A percentile compares a stretch with the other conserved stretches of the same genome.
Evolutionary conservation across 1,284 basidiomycete species (phyloP).

Genomic region (Moesziomyces antarcticus): DNA sequence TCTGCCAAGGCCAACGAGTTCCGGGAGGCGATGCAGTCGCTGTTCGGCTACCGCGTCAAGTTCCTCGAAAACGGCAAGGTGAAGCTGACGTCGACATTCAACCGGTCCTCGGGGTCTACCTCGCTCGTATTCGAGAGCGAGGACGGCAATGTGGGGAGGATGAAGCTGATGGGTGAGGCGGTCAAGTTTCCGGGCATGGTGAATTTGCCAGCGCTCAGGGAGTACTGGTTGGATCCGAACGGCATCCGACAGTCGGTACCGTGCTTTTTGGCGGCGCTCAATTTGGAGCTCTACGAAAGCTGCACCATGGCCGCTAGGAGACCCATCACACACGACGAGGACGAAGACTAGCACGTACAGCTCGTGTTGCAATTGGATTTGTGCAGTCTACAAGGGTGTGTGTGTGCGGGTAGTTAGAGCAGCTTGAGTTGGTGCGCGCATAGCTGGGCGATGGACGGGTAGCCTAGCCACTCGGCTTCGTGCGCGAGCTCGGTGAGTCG

Average conservation of each 20-base stretch:
- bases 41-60: constrained; percentile 84
- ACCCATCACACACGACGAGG: constrained; percentile 23
- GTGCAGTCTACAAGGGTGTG: not conserved
- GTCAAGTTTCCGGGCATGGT: constrained; percentile 42
- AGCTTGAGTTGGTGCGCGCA: constrained; percentile 12
- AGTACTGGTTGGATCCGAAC: constrained; percentile 71
- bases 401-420: not conserved
- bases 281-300: constrained; percentile 70
- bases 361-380: not conserved
- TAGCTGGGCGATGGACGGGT: constrained; percentile 10
- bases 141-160: constrained; percentile 70
- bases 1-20: constrained; percentile 81
- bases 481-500: constrained; percentile 14
- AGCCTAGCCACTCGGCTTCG: constrained; percentile 38
- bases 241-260: constrained; percentile 70
- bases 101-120: constrained; percentile 69
- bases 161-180: constrained; percentile 70
- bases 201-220: constrained; percentile 59
- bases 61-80: constrained; percentile 86
- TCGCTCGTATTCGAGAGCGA: constrained; percentile 70
- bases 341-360: constrained; percentile 3
- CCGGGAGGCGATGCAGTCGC: constrained; percentile 79
- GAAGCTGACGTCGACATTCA: constrained; percentile 81
- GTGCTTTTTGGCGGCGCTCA: constrained; percentile 71
- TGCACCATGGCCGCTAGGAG: constrained; percentile 43